Conservation (phyloP, 805 yeast species). For the Kodamaea leandrae region DNA sequence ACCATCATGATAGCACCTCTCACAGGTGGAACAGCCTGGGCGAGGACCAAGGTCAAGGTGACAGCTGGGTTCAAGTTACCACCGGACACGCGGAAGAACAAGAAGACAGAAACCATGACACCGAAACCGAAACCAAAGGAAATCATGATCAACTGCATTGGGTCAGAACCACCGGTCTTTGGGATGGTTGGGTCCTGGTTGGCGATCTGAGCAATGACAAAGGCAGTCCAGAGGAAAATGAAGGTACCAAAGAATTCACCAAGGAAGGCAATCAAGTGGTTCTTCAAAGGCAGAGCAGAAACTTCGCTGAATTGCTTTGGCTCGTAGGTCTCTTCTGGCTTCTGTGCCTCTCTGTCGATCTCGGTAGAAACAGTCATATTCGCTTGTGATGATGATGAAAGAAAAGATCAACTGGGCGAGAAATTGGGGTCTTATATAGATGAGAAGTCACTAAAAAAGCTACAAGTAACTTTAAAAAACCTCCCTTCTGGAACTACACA, state of each 20-base stretch:
- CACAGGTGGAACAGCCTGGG: constrained; percentile 69
- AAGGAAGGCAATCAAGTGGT: constrained; percentile 63
- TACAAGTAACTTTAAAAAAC: too few relatives aligned
- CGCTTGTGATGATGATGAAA: constrained; percentile 17
- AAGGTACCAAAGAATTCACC: constrained; percentile 90
- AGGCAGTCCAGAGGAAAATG: constrained; percentile 78
- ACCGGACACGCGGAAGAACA: constrained; percentile 76
- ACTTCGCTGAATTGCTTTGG: constrained; percentile 19
- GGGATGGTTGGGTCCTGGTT: constrained; percentile 49
- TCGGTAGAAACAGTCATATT: constrained; percentile 10
- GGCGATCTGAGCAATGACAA: constrained; percentile 79
- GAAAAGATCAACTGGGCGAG: constrained; percentile 22
- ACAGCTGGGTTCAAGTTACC: constrained; percentile 92
- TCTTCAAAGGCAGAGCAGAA: constrained; percentile 27
- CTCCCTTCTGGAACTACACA: neutral
- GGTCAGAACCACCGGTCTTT: constrained; percentile 46
- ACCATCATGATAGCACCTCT: constrained; percentile 65
- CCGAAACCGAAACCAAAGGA: constrained; percentile 85
- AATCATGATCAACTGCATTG: constrained; percentile 72
- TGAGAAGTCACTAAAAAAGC: too few relatives aligned
- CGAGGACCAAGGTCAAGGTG: constrained; percentile 66
- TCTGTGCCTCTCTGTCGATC: constrained; percentile 29
- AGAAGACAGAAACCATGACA: constrained; percentile 69
- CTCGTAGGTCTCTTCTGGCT: constrained; percentile 25
- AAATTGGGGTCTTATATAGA: constrained; percentile 6